These are phyloP conservation scores for Pseudevernia furfuracea DNA, from an alignment of 495 filamentous ascomycete species.

Conservation along the genomic window DNA sequence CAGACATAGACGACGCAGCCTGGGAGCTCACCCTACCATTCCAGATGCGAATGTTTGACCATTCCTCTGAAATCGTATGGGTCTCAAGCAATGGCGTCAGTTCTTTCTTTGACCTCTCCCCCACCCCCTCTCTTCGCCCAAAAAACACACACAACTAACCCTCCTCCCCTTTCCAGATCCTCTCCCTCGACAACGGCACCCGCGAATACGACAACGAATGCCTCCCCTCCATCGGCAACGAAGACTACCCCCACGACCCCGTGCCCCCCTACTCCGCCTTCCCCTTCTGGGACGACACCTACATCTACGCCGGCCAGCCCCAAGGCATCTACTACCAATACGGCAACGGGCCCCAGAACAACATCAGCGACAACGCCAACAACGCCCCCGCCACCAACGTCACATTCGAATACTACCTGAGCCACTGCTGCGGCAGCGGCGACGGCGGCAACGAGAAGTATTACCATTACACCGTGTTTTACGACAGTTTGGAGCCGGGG, in stretches of 20 bases:
- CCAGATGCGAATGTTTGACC: slow-evolving; percentile 6
- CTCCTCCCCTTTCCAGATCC: background rate
- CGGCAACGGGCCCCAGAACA: background rate
- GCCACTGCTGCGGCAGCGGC: slow-evolving; percentile 2
- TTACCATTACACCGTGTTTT: slow-evolving; percentile 8
- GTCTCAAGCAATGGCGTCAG: slow-evolving; percentile 6
- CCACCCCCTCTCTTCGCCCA: background rate
- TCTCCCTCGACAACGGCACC: slow-evolving; percentile 11
- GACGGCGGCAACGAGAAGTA: slow-evolving; percentile 3
- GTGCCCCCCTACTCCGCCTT: slow-evolving; percentile 2
- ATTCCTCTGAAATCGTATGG: slow-evolving; percentile 5
- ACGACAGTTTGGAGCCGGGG: slow-evolving; percentile 2
- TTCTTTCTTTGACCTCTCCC: background rate
- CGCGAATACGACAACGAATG: slow-evolving; percentile 5
- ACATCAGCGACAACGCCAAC: background rate
- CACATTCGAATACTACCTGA: slow-evolving; percentile 8
- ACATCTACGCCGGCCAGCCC: slow-evolving; percentile 3
- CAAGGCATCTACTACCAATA: slow-evolving; percentile 14
- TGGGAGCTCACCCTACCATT: slow-evolving; percentile 7
- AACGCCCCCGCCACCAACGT: background rate
- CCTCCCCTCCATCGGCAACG: slow-evolving; percentile 3
- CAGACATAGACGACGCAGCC: slow-evolving; percentile 9
- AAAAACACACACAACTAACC: too few relatives aligned
- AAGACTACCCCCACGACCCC: background rate
- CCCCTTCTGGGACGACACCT: slow-evolving; percentile 10